Evolutionary conservation across 495 filamentous ascomycete species (phyloP), one percentile per base, ranked within the genome.

Genomic region (Podospora fimiseda): DNA sequence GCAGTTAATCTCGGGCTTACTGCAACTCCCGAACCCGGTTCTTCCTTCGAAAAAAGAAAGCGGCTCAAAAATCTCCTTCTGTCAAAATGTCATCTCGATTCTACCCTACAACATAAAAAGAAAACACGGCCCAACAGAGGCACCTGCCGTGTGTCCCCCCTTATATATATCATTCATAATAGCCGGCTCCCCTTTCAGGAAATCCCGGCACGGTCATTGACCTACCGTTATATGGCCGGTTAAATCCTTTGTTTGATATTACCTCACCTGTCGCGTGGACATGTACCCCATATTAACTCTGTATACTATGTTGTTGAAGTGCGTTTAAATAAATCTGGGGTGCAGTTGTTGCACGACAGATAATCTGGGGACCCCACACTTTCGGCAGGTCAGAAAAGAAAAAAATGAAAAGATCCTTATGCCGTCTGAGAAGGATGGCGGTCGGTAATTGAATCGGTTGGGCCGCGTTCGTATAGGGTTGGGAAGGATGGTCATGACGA

Each of bases 221-320:
- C 27, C 41, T 47, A 41, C 45, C 53, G 41, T 42, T 11, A 16
- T 23, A 41, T 6, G 4, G 50, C 58, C 58, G 58, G 58, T 50
- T 60, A 60, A 60, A 60, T 60, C 16, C 9, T 42, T 11, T n/a
- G n/a, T 42, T 27, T 18, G 50, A 60, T 60, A 60, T 60, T 60
- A 37, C 23, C 14, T 46, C 20, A 19, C 27, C 24, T 11, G 33
- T 47, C 47, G 44, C 43, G 43, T 51, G 52, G 21, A 20, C 48
- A 48, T 43, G n/a, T 38, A 19, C 38, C 37, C 47, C 47, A 55
- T 42, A 52, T 48, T 49, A 13, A 23, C 37, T 19, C 18, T 11
- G 8, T 39, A 53, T 33, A 45, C 42, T 33, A 39, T 18, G 14
- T 41, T 5, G 39, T 5, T 41, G 6, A 5, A 4, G 5, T n/a